phyloP scores from a whole-genome alignment of 768 basidiomycete genomes.

The Mycena leptocephala region DNA sequence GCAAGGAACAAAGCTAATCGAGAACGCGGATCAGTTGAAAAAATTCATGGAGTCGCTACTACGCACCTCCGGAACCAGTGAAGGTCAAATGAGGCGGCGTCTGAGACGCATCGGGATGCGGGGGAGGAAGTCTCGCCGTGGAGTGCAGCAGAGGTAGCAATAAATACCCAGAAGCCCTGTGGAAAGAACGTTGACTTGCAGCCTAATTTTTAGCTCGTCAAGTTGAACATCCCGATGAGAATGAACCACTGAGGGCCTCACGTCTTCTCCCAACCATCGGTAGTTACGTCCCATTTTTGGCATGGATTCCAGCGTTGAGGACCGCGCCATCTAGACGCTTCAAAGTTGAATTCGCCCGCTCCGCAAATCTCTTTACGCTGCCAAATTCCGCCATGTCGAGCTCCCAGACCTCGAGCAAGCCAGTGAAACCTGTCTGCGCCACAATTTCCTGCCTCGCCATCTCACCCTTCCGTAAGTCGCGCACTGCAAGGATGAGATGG shows the following conservation, averaged over 20 bases:
- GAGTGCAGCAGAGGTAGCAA: conserved; percentile 16
- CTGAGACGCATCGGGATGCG: background rate
- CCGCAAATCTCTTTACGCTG: conserved; percentile 51
- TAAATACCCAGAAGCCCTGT: conserved; percentile 23
- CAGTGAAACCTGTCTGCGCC: conserved; percentile 38
- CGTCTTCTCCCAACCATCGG: conserved; percentile 54
- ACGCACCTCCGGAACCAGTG: conserved; percentile 28
- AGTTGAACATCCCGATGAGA: too few species aligned
- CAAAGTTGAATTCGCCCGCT: conserved; percentile 42
- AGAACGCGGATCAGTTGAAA: too few species aligned
- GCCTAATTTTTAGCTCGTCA: too few species aligned
- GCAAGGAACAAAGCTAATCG: background rate
- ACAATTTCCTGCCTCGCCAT: conserved; percentile 34
- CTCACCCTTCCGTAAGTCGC: conserved; percentile 44
- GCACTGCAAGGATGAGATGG: conserved; percentile 47
- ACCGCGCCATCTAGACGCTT: conserved; percentile 47
- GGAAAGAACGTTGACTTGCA: conserved; percentile 23
- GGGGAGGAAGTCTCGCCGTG: conserved; percentile 15
- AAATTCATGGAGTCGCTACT: background rate
- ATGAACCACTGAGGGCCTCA: conserved; percentile 20
- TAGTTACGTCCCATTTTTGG: conserved; percentile 34
- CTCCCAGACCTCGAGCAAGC: conserved; percentile 47
- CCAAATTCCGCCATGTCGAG: conserved; percentile 53
- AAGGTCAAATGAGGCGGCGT: conserved; percentile 24
- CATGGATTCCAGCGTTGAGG: conserved; percentile 47